Percentiles rank a stretch among this genome's conserved stretches.
phyloP scores from a whole-genome alignment of 768 basidiomycete species.

The Ramaria rubella region DNA sequence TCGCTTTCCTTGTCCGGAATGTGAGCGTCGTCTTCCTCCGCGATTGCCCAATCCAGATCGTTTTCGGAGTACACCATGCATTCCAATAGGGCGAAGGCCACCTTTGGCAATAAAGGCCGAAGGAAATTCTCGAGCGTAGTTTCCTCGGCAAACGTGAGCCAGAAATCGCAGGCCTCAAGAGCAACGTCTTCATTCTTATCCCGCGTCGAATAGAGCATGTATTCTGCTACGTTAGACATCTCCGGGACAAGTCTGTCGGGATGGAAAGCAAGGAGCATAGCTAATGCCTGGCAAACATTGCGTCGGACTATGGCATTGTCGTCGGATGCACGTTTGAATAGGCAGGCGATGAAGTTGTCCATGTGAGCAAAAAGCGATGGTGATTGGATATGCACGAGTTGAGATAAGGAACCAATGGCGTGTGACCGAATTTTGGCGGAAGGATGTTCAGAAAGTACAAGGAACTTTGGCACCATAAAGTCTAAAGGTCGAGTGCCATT shows the following conservation, averaged over 20 bases:
- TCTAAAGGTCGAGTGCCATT: slow-evolving; percentile 90
- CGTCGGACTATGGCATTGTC: slow-evolving; percentile 90
- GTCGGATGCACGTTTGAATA: slow-evolving; percentile 94
- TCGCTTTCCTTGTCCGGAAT: slow-evolving; percentile 93
- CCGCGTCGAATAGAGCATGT: slow-evolving; percentile 97
- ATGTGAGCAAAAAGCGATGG: slow-evolving; percentile 88
- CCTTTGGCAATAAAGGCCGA: slow-evolving; percentile 80
- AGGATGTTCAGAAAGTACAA: slow-evolving; percentile 78
- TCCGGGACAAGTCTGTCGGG: slow-evolving; percentile 97
- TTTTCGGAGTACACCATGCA: slow-evolving; percentile 98
- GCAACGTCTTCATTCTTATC: slow-evolving; percentile 96
- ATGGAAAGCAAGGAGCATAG: slow-evolving; percentile 84
- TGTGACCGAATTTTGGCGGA: slow-evolving; percentile 87
- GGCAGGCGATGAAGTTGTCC: slow-evolving; percentile 85
- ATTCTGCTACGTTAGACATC: slow-evolving; percentile 91
- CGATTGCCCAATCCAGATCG: slow-evolving; percentile 92
- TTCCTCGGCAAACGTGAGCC: slow-evolving; percentile 98
- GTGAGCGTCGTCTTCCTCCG: slow-evolving; percentile 76
- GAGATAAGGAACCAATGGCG: slow-evolving; percentile 89
- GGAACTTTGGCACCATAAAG: slow-evolving; percentile 94
- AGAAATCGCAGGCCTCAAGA: slow-evolving; percentile 98
- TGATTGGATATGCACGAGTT: slow-evolving; percentile 82
- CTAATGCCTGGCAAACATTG: slow-evolving; percentile 93
- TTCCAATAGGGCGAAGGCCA: slow-evolving; percentile 90
- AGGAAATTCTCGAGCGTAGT: slow-evolving; percentile 78